Conservation (phyloP, 352 stramenopile genomes). For the Albugo laibachii region DNA sequence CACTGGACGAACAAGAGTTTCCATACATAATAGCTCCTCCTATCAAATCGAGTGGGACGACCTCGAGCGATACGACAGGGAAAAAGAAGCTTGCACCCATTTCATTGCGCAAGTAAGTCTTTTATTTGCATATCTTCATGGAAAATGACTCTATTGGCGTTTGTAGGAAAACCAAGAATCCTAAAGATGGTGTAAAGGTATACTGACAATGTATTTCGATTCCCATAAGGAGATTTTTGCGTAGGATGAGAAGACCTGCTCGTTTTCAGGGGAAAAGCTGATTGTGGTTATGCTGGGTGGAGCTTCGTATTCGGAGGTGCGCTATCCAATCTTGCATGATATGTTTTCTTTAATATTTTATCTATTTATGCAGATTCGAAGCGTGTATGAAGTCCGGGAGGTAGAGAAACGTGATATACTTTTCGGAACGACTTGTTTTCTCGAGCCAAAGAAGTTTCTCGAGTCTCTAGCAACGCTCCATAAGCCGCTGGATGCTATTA, state of each 20-base stretch:
- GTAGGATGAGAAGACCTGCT: constrained; percentile 21
- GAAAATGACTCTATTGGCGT: background rate
- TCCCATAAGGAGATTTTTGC: background rate
- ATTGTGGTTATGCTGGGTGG: constrained; percentile 92
- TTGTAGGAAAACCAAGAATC: constrained; percentile 4
- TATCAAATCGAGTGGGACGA: constrained; percentile 12
- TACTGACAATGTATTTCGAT: too few relatives aligned
- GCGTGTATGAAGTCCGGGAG: constrained; percentile 51
- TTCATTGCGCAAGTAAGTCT: constrained; percentile 51
- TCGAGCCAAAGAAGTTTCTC: constrained; percentile 35
- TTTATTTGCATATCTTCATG: background rate
- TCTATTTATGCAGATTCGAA: constrained; percentile 46
- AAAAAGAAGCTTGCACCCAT: constrained; percentile 38
- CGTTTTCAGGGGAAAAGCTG: constrained; percentile 70
- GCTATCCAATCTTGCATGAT: background rate
- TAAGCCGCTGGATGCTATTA: constrained; percentile 7
- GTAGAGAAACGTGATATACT: constrained; percentile 53
- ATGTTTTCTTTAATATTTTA: background rate
- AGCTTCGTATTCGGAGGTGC: constrained; percentile 86
- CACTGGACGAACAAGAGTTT: constrained; percentile 43
- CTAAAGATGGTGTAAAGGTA: background rate
- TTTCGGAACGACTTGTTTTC: constrained; percentile 44
- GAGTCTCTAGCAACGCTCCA: constrained; percentile 40
- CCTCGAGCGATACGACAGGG: constrained; percentile 9
- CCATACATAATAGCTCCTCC: constrained; percentile 69